Evolutionary conservation across 495 filamentous ascomycete species (phyloP).

Genomic region (Pseudoneurospora amorphoporcata): DNA sequence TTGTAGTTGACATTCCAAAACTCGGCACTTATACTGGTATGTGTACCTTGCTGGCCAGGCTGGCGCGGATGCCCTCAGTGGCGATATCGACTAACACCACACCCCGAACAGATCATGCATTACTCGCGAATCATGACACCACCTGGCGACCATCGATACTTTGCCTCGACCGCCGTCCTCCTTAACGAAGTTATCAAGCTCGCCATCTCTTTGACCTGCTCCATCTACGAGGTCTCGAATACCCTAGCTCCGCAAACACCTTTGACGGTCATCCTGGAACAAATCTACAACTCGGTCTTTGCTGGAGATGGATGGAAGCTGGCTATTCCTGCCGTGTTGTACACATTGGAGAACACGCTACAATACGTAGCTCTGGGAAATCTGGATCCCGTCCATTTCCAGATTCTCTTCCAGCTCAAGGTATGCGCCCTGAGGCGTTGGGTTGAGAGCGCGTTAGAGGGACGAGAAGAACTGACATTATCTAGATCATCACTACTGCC

Average conservation of each 20-base stretch:
- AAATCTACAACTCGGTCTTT: conserved; percentile 72
- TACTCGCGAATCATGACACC: conserved; percentile 89
- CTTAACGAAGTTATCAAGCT: conserved; percentile 90
- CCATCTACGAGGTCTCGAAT: conserved; percentile 74
- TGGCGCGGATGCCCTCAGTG: background rate
- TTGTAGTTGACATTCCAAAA: conserved; percentile 68
- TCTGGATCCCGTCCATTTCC: conserved; percentile 81
- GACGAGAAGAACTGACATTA: background rate
- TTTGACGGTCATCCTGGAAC: conserved; percentile 65
- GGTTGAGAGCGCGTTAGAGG: background rate
- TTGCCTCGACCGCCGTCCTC: conserved; percentile 89
- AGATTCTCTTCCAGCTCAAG: conserved; percentile 87
- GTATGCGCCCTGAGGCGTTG: conserved; percentile 7
- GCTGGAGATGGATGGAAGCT: conserved; percentile 95
- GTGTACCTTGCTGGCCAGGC: conserved; percentile 9
- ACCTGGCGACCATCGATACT: conserved; percentile 72
- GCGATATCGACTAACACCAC: conserved; percentile 6
- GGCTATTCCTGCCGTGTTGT: conserved; percentile 78
- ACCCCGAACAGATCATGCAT: conserved; percentile 58
- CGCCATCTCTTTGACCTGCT: conserved; percentile 71
- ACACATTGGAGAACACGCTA: conserved; percentile 81
- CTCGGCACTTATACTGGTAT: conserved; percentile 63
- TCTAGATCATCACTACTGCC: conserved; percentile 70
- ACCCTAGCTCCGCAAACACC: conserved; percentile 65
- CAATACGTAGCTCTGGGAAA: conserved; percentile 91